Evolutionary conservation across 805 yeast genomes (phyloP).

Genomic region (Metschnikowia cubensis): DNA sequence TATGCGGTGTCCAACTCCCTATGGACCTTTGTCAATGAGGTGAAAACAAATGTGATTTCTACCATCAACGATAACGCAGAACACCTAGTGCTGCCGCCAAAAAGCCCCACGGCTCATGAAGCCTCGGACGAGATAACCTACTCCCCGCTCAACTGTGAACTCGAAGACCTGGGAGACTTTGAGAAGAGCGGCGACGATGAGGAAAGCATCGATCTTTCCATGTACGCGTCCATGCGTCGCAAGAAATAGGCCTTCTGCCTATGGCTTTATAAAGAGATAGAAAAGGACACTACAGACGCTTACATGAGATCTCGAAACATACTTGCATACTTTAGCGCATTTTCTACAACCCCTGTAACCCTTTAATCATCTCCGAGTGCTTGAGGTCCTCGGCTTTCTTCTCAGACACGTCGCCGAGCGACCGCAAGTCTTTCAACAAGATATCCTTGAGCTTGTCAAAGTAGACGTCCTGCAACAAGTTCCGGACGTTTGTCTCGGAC

Average conservation of each 20-base stretch:
- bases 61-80: constrained; percentile 7
- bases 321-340: neutral
- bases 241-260: neutral
- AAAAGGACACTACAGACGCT: neutral
- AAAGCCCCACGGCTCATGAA: neutral
- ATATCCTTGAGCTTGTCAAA: constrained; percentile 93
- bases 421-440: constrained; percentile 45
- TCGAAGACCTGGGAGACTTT: neutral
- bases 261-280: neutral
- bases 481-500: constrained; percentile 80
- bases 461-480: constrained; percentile 85
- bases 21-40: constrained; percentile 43
- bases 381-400: constrained; percentile 28
- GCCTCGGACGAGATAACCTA: neutral
- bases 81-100: constrained; percentile 1
- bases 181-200: constrained; percentile 16
- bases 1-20: constrained; percentile 39
- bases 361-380: constrained; percentile 37
- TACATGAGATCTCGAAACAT: neutral
- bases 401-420: constrained; percentile 32
- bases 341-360: constrained; percentile 32
- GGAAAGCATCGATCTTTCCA: constrained; percentile 25
- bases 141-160: constrained; percentile 1
- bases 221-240: constrained; percentile 20
- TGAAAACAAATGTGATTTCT: constrained; percentile 21